A percentile compares a stretch with the other conserved stretches of the same genome.
phyloP scores from a whole-genome alignment of 495 filamentous ascomycete species.

The Jackrogersella multiformis region DNA sequence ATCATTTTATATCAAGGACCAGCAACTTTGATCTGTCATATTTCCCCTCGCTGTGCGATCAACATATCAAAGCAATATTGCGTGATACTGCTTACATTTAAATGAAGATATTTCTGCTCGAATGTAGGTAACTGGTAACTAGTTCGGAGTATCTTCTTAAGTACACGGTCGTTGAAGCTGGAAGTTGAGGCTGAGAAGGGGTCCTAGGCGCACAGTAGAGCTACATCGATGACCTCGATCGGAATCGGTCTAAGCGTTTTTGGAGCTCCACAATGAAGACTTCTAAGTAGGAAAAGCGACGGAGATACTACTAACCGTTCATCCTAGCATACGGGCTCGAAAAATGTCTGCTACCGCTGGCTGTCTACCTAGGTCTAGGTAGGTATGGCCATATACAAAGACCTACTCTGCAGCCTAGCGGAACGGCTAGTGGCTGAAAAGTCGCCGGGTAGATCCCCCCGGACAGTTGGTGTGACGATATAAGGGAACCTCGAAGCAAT shows the following conservation, averaged over 20 bases:
- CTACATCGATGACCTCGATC: background rate
- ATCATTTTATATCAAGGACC: conserved; percentile 20
- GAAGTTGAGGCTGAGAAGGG: conserved; percentile 11
- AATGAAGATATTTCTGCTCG: background rate
- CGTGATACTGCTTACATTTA: conserved; percentile 15
- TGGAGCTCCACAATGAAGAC: background rate
- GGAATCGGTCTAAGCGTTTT: background rate
- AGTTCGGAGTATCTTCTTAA: background rate
- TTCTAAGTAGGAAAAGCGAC: conserved; percentile 3
- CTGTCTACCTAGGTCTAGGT: too few species aligned
- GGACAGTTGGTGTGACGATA: conserved; percentile 21
- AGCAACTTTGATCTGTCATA: conserved; percentile 43
- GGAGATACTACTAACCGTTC: conserved; percentile 20
- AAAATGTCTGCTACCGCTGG: conserved; percentile 25
- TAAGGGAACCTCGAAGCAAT: conserved; percentile 20
- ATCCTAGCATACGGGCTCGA: conserved; percentile 16
- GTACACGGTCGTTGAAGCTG: background rate
- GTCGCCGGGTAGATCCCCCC: conserved; percentile 12
- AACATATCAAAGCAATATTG: conserved; percentile 12
- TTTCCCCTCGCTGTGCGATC: conserved; percentile 26
- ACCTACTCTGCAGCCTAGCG: background rate
- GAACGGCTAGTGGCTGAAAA: conserved; percentile 25
- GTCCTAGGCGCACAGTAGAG: background rate
- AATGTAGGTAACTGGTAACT: background rate
- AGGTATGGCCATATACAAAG: conserved; percentile 19